phyloP scores from a whole-genome alignment of 495 filamentous ascomycete genomes.

The Thermochaetoides thermophila region DNA sequence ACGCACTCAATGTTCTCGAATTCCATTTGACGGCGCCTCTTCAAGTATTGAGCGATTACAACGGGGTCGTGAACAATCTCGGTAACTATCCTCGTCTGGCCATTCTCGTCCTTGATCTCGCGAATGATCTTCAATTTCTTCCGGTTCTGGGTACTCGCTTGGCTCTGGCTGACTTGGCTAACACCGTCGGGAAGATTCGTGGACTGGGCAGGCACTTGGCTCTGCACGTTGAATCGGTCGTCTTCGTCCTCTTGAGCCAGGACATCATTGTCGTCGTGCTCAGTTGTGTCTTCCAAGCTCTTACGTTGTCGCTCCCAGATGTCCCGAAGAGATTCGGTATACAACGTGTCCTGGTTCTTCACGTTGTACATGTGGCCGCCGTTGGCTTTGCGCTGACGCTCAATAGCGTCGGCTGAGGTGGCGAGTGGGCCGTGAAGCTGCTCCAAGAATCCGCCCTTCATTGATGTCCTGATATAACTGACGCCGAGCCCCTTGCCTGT shows the following conservation, averaged over 20 bases:
- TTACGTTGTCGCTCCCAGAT: constrained; percentile 83
- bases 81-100: constrained; percentile 41
- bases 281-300: constrained; percentile 44
- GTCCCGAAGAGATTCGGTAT: constrained; percentile 70
- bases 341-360: constrained; percentile 72
- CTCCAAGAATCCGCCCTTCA: constrained; percentile 96
- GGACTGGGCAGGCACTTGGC: constrained; percentile 21
- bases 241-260: constrained; percentile 43
- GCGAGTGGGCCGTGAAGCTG: constrained; percentile 77
- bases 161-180: constrained; percentile 75
- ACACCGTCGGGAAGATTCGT: constrained; percentile 46
- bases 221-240: constrained; percentile 39
- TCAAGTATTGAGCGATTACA: constrained; percentile 53
- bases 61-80: constrained; percentile 56
- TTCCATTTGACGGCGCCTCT: constrained; percentile 38
- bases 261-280: constrained; percentile 50
- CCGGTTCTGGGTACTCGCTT: constrained; percentile 49
- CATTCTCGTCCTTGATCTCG: constrained; percentile 43
- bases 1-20: constrained; percentile 53
- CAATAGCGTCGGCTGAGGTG: constrained; percentile 54
- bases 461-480: constrained; percentile 89
- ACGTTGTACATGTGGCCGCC: constrained; percentile 97
- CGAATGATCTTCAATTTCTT: constrained; percentile 62
- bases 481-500: constrained; percentile 85
- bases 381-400: constrained; percentile 65